Evolutionary conservation across 2,329 filamentous ascomycete species (phyloP), one percentile per base, ranked within the genome.

Genomic region (Penicillium digitatum): DNA sequence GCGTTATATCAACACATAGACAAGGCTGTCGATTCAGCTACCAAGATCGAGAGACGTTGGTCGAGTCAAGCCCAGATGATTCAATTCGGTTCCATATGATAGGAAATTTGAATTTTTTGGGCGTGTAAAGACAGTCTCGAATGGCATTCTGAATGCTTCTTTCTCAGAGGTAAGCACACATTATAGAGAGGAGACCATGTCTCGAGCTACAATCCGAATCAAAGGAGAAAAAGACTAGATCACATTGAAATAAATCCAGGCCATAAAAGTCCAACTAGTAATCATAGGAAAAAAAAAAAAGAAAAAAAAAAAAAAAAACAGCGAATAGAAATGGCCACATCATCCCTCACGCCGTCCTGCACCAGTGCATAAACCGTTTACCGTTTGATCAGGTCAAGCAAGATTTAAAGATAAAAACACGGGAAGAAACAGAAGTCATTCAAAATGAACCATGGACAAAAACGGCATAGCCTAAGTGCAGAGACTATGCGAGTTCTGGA

Each of bases 341-440:
- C 8, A 32, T 59, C 22, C 45, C 69, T 69, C 69, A 61, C 72
- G 72, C 72, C 69, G 70, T 70, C 68, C 69, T 72, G 70, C 66
- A 67, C 66, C 68, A 65, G 56, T 67, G 67, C 68, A 62, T 65
- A 66, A 69, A 59, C 66, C 68, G 48, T 64, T 67, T 55, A 31
- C 37, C 53, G 55, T 49, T 50, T 32, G 34, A n/a, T 52, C 52
- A 34, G 32, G 44, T 39, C 44, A 12, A 55, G 62, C 26, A 57
- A 49, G 47, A 51, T 35, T 45, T 49, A 56, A 42, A 39, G 31
- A 55, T 16, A 44, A 24, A 24, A 53, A 54, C 35, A 54, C 42
- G 40, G 50, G 18, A 37, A 39, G 32, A 56, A 39, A 52, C 39
- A 42, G 38, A 43, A 8, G 47, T 22, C 50, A 40, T 47, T n/a